phyloP scores from a whole-genome alignment of 495 filamentous ascomycete genomes.

The Articulospora tetracladia region DNA sequence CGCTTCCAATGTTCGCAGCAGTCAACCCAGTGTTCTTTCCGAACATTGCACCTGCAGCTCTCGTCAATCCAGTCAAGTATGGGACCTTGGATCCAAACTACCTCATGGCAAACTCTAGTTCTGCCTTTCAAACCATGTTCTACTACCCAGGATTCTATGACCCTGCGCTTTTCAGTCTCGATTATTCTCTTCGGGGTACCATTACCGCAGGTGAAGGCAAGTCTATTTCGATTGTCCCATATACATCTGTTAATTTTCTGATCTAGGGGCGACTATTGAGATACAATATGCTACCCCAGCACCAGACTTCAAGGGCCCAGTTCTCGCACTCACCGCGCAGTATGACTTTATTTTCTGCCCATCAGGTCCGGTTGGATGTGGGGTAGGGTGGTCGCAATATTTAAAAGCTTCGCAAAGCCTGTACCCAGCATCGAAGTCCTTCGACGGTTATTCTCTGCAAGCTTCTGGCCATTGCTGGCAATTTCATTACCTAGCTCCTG shows the following conservation, averaged over 20 bases:
- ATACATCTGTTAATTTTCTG: not conserved
- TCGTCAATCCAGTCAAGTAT: not conserved
- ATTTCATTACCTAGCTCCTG: conserved; percentile 43
- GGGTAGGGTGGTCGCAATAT: not conserved
- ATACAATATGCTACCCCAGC: not conserved
- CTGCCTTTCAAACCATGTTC: conserved; percentile 32
- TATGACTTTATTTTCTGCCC: conserved; percentile 29
- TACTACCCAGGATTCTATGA: conserved; percentile 31
- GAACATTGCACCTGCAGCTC: conserved; percentile 31
- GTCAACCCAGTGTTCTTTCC: conserved; percentile 20
- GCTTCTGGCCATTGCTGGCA: conserved; percentile 49
- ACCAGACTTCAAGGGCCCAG: conserved; percentile 7
- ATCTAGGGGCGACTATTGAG: conserved; percentile 33
- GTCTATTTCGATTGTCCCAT: not conserved
- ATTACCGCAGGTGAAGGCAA: conserved; percentile 12
- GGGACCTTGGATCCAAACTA: conserved; percentile 19
- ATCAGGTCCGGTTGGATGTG: not conserved
- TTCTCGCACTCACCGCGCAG: conserved; percentile 6
- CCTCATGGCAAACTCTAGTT: conserved; percentile 3
- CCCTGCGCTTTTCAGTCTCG: not conserved
- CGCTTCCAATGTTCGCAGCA: not conserved
- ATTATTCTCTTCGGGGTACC: conserved; percentile 8
- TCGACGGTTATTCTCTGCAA: conserved; percentile 36
- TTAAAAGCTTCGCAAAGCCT: not conserved
- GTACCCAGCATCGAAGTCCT: not conserved